These are phyloP conservation scores for Bjerkandera adusta DNA, from an alignment of 1,284 basidiomycete species.

Conservation along the genomic window DNA sequence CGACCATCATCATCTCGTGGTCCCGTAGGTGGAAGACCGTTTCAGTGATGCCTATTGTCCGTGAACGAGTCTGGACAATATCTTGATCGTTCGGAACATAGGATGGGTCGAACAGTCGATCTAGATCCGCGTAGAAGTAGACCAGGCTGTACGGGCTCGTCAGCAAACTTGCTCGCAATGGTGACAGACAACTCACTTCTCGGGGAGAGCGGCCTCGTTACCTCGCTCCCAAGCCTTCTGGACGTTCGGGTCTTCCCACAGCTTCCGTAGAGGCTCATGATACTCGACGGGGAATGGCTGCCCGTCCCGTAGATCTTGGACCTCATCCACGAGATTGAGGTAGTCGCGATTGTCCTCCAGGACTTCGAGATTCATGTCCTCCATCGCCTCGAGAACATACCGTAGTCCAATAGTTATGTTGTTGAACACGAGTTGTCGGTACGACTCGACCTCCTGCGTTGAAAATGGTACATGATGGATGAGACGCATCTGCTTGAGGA, in stretches of 20 bases:
- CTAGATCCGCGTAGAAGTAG: constrained; percentile 79
- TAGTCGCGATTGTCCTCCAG: constrained; percentile 53
- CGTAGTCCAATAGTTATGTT: constrained; percentile 88
- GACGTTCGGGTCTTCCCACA: constrained; percentile 82
- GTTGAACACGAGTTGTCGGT: constrained; percentile 87
- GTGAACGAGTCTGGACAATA: constrained; percentile 82
- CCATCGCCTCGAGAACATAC: constrained; percentile 84
- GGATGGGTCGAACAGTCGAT: constrained; percentile 71
- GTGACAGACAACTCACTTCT: constrained; percentile 56
- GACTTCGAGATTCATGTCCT: constrained; percentile 80
- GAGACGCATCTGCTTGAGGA: constrained; percentile 92
- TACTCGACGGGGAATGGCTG: constrained; percentile 74
- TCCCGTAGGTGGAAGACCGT: constrained; percentile 78
- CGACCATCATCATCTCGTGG: constrained; percentile 84
- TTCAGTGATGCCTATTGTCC: constrained; percentile 94
- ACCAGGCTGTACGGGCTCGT: constrained; percentile 40
- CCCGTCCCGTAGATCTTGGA: constrained; percentile 73
- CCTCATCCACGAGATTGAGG: constrained; percentile 65
- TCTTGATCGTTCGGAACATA: constrained; percentile 82
- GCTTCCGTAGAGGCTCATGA: constrained; percentile 59
- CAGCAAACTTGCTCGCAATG: constrained; percentile 10
- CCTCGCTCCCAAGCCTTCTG: constrained; percentile 73
- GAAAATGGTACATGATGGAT: constrained; percentile 83
- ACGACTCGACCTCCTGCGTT: constrained; percentile 72
- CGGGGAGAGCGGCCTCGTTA: constrained; percentile 86